Conservation (phyloP, 164 flowering plant species). For the Amborella trichopoda region DNA sequence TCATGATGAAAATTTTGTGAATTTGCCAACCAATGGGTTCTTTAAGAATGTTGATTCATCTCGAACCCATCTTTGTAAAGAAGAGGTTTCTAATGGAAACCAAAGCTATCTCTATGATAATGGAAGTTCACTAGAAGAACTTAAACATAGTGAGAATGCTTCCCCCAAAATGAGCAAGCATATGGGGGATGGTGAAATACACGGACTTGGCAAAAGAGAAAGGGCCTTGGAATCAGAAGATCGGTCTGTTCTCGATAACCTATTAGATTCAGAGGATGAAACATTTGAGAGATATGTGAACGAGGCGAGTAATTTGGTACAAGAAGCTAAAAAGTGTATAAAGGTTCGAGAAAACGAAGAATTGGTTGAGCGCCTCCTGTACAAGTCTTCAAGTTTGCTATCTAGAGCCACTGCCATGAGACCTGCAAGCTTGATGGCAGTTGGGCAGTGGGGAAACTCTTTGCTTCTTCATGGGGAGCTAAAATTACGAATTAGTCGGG, state of each 20-base stretch:
- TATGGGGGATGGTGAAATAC: constrained; percentile 6
- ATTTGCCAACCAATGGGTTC: constrained; percentile 14
- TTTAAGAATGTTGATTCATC: too few species aligned
- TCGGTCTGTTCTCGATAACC: constrained; percentile 6
- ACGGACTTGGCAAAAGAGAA: constrained; percentile 10
- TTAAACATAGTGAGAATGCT: constrained; percentile 19
- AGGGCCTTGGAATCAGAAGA: constrained; percentile 11
- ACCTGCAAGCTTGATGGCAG: constrained; percentile 81
- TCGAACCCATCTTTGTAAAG: too few species aligned
- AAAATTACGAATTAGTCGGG: constrained; percentile 56
- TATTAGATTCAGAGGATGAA: constrained; percentile 31
- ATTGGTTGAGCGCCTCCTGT: constrained; percentile 35
- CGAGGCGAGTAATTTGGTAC: constrained; percentile 53
- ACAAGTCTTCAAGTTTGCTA: constrained; percentile 49
- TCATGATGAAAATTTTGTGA: constrained; percentile 20
- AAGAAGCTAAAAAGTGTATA: constrained; percentile 50
- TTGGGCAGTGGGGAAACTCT: constrained; percentile 86
- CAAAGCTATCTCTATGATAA: constrained; percentile 3
- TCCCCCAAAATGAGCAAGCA: constrained; percentile 6
- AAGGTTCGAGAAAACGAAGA: constrained; percentile 30
- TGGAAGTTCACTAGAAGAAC: constrained; percentile 16
- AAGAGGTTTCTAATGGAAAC: too few species aligned
- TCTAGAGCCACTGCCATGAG: constrained; percentile 57
- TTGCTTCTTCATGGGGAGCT: constrained; percentile 87
- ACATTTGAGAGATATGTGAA: constrained; percentile 38